phyloP scores from a whole-genome alignment of 805 yeast genomes.

The Lipomyces japonicus region DNA sequence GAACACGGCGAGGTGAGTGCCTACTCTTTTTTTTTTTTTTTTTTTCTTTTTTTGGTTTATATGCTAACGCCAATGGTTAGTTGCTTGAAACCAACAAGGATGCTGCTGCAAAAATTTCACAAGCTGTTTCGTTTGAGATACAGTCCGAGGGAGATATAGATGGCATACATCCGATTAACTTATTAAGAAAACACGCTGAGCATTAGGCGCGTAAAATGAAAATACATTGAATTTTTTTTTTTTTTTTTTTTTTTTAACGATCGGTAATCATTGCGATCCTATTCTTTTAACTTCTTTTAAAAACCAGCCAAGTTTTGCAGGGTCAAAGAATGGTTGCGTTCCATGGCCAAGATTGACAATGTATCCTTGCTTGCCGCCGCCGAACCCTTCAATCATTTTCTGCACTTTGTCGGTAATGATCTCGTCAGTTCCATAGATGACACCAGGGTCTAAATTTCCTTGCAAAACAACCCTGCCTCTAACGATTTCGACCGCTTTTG shows the following conservation, averaged over 20 bases:
- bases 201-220: constrained; percentile 29
- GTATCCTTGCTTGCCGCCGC: constrained; percentile 89
- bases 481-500: constrained; percentile 71
- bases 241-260: background rate
- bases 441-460: constrained; percentile 95
- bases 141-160: constrained; percentile 42
- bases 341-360: constrained; percentile 97
- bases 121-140: constrained; percentile 33
- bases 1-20: constrained; percentile 32
- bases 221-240: background rate
- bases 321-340: constrained; percentile 96
- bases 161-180: constrained; percentile 49
- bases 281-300: constrained; percentile 43
- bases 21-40: constrained; percentile 33
- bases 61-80: constrained; percentile 17
- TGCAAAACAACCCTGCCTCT: constrained; percentile 79
- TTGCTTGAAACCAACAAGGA: constrained; percentile 31
- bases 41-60: constrained; percentile 18
- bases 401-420: constrained; percentile 75
- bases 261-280: constrained; percentile 9
- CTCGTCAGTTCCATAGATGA: constrained; percentile 84
- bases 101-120: constrained; percentile 28
- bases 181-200: constrained; percentile 61
- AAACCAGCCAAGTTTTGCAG: constrained; percentile 81
- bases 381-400: constrained; percentile 83